Base-by-base conservation (phyloP, 768 basidiomycete species). In the Zangia roseola region DNA sequence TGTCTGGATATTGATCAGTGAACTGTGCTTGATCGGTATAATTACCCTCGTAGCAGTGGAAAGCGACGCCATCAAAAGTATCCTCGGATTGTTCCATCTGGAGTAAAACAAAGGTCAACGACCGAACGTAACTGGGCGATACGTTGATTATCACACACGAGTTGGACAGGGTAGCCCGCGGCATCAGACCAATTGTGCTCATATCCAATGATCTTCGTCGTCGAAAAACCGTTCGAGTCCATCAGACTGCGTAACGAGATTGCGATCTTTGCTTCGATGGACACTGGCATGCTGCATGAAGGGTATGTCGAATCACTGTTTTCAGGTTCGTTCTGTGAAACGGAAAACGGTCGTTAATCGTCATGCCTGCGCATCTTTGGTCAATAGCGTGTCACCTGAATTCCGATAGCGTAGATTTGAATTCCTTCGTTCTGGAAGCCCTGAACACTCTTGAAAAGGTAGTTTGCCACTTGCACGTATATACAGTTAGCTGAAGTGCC, bases 121-220 rank as follows among this genome's bases (percentile, higher is more conserved):
- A 26, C 39, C 6, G 0, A 41, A 20, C 20, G 31, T 1, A 20
- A 33, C 2, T 25, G 19, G 1, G 12, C 3, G 25, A 6, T 3
- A 21, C 8, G 25, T 25, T n/a, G 16, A 28, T 16, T 31, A 16
- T 38, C 21, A 64, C 72, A 45, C 34, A 79, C 78, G 71, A 75
- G 53, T 69, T 79, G 68, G 2, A 84, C 74, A 0, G 88, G 82
- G 54, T 89, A 89, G 12, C 72, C 65, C 6, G 71, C 79, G 13
- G 84, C 83, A 50, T 80, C 75, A 43, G 75, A 70, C 88, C 88
- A 91, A 58, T 91, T 90, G 56, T 90, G 88, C 57, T 88, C 80
- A 52, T 73, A 79, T 20, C 86, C 88, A 28, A 88, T 73, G 33
- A 90, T 72, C 64, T 81, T 84, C 34, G 82, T 79, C 16, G 59